Percentiles rank a stretch among this genome's conserved stretches.
phyloP scores from a whole-genome alignment of 1,139 yeast species.

The Debaryomycetaceae sp. region DNA sequence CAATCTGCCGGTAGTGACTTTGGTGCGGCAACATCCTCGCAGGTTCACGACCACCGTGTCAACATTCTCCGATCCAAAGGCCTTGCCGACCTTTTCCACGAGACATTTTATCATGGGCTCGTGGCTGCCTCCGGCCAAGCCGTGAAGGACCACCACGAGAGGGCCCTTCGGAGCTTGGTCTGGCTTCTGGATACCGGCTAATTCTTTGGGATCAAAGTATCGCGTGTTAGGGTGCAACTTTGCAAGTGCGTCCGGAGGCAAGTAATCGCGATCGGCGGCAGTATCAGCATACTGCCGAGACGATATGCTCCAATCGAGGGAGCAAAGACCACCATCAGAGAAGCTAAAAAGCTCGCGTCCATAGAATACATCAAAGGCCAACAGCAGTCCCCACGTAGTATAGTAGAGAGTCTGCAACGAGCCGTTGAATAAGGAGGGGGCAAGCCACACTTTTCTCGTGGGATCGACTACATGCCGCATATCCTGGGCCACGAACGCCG shows the following conservation, averaged over 20 bases:
- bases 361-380: conserved; percentile 49
- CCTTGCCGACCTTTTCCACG: conserved; percentile 22
- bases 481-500: conserved; percentile 13
- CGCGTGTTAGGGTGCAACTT: conserved; percentile 71
- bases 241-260: conserved; percentile 57
- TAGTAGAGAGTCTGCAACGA: conserved; percentile 65
- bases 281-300: conserved; percentile 34
- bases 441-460: conserved; percentile 36
- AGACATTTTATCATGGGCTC: conserved; percentile 75
- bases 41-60: conserved; percentile 70
- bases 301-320: conserved; percentile 67
- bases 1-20: conserved; percentile 61
- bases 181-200: conserved; percentile 13
- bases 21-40: conserved; percentile 82
- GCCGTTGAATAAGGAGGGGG: conserved; percentile 63
- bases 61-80: conserved; percentile 12
- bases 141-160: conserved; percentile 64
- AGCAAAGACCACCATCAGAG: conserved; percentile 56
- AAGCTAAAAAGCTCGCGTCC: conserved; percentile 63
- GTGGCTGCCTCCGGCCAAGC: conserved; percentile 87
- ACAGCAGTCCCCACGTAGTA: conserved; percentile 42
- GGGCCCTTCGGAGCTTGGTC: conserved; percentile 35
- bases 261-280: conserved; percentile 40
- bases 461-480: conserved; percentile 17
- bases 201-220: conserved; percentile 40